Evolutionary conservation across 176 grass and related monocot genomes (phyloP).

Genomic region (Pontederia paniculata): DNA sequence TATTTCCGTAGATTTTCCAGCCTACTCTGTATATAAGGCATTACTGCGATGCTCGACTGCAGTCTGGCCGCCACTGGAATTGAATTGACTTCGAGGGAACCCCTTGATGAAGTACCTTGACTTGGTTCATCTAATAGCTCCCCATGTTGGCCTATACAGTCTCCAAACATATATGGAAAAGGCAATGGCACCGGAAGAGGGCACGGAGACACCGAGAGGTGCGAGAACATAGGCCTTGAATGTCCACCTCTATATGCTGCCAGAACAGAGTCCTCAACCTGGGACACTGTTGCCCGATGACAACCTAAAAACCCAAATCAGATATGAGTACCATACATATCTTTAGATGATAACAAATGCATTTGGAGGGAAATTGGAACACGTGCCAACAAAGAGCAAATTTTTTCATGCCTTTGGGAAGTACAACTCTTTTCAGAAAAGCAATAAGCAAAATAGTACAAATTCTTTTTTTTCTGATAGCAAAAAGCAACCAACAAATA

Average conservation of each 20-base stretch:
- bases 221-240: constrained; percentile 47
- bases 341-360: background rate
- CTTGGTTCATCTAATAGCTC: constrained; percentile 28
- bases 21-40: constrained; percentile 63
- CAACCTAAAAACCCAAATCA: constrained; percentile 28
- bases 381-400: no score
- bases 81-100: constrained; percentile 52
- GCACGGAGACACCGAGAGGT: constrained; percentile 47
- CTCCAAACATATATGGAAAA: constrained; percentile 62
- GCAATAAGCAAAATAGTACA: no score
- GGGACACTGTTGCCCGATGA: constrained; percentile 42
- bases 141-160: constrained; percentile 39
- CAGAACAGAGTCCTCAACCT: constrained; percentile 40
- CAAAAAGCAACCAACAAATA: no score
- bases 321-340: background rate
- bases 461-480: no score
- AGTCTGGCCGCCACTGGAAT: constrained; percentile 54
- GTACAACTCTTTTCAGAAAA: no score
- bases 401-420: no score
- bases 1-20: constrained; percentile 41
- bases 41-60: constrained; percentile 45
- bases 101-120: constrained; percentile 30
- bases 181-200: constrained; percentile 74
- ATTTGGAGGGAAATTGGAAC: background rate
- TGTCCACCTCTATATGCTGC: constrained; percentile 23